Evolutionary conservation across 108 stramenopile species (phyloP).

Genomic region (Stephanodiscus minutulus): DNA sequence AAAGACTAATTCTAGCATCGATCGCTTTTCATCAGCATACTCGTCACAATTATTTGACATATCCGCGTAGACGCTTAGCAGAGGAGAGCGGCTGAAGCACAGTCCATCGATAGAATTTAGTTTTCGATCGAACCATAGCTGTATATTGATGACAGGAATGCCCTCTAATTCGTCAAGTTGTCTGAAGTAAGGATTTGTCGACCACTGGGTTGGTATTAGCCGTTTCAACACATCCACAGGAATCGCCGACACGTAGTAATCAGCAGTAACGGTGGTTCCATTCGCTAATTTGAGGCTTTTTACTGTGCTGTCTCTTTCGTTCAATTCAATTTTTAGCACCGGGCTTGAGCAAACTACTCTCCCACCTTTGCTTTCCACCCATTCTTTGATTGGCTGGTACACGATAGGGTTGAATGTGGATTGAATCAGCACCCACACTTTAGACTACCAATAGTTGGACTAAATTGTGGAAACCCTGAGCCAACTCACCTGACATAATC

Average conservation of each 20-base stretch:
- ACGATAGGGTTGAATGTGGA: conserved; percentile 5
- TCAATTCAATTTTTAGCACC: conserved; percentile 41
- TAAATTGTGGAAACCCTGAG: no score
- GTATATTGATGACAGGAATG: conserved; percentile 77
- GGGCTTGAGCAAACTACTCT: conserved; percentile 52
- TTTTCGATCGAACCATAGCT: conserved; percentile 76
- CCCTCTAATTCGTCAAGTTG: conserved; percentile 70
- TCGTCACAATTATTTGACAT: conserved; percentile 72
- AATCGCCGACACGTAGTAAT: conserved; percentile 72
- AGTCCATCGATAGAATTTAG: conserved; percentile 63
- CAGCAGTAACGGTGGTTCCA: conserved; percentile 57
- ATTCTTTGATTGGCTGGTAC: conserved; percentile 66
- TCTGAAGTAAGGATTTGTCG: conserved; percentile 59
- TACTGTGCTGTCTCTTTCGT: conserved; percentile 55
- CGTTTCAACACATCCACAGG: conserved; percentile 75
- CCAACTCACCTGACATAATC: conserved; percentile 17
- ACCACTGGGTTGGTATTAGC: conserved; percentile 60
- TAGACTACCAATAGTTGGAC: no score
- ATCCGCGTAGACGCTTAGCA: conserved; percentile 79
- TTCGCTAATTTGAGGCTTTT: conserved; percentile 51
- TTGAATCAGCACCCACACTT: no score
- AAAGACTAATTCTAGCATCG: conserved; percentile 81
- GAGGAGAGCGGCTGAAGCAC: conserved; percentile 66
- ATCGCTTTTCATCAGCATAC: conserved; percentile 62
- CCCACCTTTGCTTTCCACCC: conserved; percentile 59